Base-by-base conservation (phyloP, 768 basidiomycete species). In the Lactarius tabidus region DNA sequence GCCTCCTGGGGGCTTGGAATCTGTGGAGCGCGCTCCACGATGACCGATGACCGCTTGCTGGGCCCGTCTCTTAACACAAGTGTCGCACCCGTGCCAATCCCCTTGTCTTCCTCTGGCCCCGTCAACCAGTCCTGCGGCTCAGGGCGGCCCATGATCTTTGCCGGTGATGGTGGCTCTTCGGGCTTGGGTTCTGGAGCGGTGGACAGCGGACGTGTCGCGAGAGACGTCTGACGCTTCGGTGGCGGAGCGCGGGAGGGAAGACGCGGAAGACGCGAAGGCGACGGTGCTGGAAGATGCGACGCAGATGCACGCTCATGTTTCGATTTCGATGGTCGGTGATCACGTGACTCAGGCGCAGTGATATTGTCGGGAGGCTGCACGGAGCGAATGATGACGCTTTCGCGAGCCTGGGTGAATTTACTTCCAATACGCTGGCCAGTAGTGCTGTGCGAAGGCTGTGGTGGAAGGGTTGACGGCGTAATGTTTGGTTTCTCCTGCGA, bases 101-200 rank as follows among this genome's bases (percentile, higher is more conserved):
- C 63, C 33, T 69, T 66, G 48, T 79, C 76, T 52, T 82, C 79
- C 62, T 85, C 83, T 60, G 83, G 82, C 10, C 91, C 91, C 20
- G 91, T 91, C 38, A 93, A 76, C 90, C 91, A 91, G 71, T 92
- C 90, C 68, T 76, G 79, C 55, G 75, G 78, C 72, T 73, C 76
- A 2, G 71, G 60, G 69, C 69, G 76, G 38, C 70, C 71, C 26
- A 64, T 65, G n/a, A 64, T 63, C 36, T 74, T 70, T 12, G 72
- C 69, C 3, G 74, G 74, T n/a, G 70, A 69, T 3, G 73, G 57
- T 9, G 71, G 68, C 1, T 66, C 63, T 5, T 60, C 52, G 15
- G 71, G 36, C 20, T 52, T 60, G 12, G 41, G 39, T 35, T 12
- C 39, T 20, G 52, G 31, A 15, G 53, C 35, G 59, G 17, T 3